Percentiles rank a stretch among this genome's conserved stretches.
phyloP scores from a whole-genome alignment of 768 basidiomycete genomes.

The Boletales sp. region DNA sequence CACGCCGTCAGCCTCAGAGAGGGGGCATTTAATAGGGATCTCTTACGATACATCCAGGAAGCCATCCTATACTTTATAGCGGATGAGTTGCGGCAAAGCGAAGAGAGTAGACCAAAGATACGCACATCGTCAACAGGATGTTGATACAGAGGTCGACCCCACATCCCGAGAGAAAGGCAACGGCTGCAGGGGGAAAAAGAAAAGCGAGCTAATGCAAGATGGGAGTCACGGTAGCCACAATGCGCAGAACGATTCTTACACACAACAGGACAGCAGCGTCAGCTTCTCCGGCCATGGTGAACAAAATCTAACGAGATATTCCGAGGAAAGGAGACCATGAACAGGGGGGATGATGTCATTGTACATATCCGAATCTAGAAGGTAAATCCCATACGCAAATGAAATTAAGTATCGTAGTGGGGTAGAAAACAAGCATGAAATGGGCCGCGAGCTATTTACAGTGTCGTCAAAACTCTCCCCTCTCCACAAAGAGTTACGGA shows the following conservation, averaged over 20 bases:
- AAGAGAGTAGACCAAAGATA: neutral
- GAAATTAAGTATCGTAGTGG: neutral
- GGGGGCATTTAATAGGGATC: neutral
- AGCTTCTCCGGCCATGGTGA: constrained; percentile 14
- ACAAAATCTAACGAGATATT: no score
- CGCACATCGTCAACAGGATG: constrained; percentile 73
- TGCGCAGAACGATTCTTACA: neutral
- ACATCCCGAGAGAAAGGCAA: constrained; percentile 72
- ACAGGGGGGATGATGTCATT: constrained; percentile 22
- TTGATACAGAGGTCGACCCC: constrained; percentile 82
- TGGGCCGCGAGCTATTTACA: constrained; percentile 9
- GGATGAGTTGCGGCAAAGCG: no score
- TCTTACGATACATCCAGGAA: constrained; percentile 57
- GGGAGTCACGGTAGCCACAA: no score
- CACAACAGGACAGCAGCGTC: constrained; percentile 8
- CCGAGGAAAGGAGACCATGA: neutral
- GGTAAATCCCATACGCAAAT: neutral
- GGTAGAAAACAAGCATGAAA: constrained; percentile 14
- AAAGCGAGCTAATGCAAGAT: constrained; percentile 53
- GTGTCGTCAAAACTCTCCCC: neutral
- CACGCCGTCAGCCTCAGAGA: neutral
- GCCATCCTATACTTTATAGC: constrained; percentile 57
- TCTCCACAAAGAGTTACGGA: neutral
- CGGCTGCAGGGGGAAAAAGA: constrained; percentile 77
- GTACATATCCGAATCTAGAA: constrained; percentile 16